These are phyloP conservation scores for Cucumis melo DNA, from an alignment of 306 rosid genomes.

Conservation along the genomic window DNA sequence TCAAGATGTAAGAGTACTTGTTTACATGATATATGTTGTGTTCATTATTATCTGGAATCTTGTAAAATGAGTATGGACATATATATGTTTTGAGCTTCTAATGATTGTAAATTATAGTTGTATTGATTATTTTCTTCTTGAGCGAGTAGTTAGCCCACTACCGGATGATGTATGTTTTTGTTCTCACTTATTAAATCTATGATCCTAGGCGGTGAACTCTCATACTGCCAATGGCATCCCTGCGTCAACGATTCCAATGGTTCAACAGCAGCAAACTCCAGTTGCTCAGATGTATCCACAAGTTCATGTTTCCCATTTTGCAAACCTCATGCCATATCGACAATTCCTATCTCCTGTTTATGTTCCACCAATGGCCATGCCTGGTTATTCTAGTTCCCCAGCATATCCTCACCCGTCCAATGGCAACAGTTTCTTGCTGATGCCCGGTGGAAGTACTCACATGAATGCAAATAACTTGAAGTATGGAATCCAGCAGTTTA, in stretches of 20 bases:
- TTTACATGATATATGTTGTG: not conserved
- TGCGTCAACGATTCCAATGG: slow-evolving; percentile 57
- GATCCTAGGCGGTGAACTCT: slow-evolving; percentile 45
- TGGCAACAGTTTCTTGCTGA: slow-evolving; percentile 77
- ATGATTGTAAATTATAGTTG: not conserved
- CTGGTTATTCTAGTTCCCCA: slow-evolving; percentile 73
- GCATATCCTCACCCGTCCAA: slow-evolving; percentile 85
- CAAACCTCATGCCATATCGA: slow-evolving; percentile 86
- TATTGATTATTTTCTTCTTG: not conserved
- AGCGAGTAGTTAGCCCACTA: not conserved
- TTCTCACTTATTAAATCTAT: not conserved
- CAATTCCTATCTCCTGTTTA: slow-evolving; percentile 83
- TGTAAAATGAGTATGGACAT: not conserved
- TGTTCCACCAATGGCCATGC: slow-evolving; percentile 97
- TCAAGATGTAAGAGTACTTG: slow-evolving; percentile 50
- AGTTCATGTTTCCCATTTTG: slow-evolving; percentile 81
- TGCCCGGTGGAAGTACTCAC: slow-evolving; percentile 92
- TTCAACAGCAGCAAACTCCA: slow-evolving; percentile 64
- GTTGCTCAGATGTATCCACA: slow-evolving; percentile 96
- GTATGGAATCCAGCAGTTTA: slow-evolving; percentile 90
- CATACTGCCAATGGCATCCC: slow-evolving; percentile 44
- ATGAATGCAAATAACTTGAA: slow-evolving; percentile 72
- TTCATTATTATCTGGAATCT: not conserved
- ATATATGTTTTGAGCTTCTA: not conserved
- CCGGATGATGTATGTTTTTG: not conserved